Conservation (phyloP, 768 basidiomycete species). For the Lyophyllum decastes region DNA sequence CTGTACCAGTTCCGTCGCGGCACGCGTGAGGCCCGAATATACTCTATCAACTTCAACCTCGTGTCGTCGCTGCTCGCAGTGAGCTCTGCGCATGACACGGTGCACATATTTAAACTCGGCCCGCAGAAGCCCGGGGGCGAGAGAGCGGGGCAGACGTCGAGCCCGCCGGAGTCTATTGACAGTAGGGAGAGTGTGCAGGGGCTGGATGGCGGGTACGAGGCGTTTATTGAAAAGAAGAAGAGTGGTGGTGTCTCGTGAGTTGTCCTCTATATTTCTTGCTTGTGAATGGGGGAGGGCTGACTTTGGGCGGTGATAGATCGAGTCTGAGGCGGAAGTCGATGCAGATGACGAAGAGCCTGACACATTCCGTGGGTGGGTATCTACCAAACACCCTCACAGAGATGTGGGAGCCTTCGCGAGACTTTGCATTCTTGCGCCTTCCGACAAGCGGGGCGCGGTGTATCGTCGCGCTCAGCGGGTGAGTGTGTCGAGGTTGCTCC, state of each 20-base stretch:
- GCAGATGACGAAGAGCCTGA: conserved; percentile 73
- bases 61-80: conserved; percentile 86
- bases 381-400: conserved; percentile 89
- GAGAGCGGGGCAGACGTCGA: conserved; percentile 37
- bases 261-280: neutral
- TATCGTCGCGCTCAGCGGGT: conserved; percentile 90
- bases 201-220: conserved; percentile 81
- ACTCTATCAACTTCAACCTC: conserved; percentile 79
- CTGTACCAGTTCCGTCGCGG: conserved; percentile 95
- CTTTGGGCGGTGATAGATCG: conserved; percentile 30
- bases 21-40: conserved; percentile 83
- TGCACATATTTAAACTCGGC: conserved; percentile 93
- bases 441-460: conserved; percentile 79
- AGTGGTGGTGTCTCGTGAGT: conserved; percentile 59
- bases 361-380: conserved; percentile 81
- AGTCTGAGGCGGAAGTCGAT: conserved; percentile 69
- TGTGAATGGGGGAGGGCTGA: neutral
- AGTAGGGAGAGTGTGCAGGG: conserved; percentile 54
- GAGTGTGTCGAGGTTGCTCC: conserved; percentile 29
- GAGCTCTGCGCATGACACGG: conserved; percentile 90
- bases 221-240: conserved; percentile 79
- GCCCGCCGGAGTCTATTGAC: conserved; percentile 57
- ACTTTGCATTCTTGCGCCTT: conserved; percentile 89
- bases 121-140: conserved; percentile 8
- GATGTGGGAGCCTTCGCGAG: conserved; percentile 95